Percentiles rank a stretch among this genome's conserved stretches.
Conservation (phyloP, 306 rosid genomes). For the Sphenostylis stenocarpa region DNA sequence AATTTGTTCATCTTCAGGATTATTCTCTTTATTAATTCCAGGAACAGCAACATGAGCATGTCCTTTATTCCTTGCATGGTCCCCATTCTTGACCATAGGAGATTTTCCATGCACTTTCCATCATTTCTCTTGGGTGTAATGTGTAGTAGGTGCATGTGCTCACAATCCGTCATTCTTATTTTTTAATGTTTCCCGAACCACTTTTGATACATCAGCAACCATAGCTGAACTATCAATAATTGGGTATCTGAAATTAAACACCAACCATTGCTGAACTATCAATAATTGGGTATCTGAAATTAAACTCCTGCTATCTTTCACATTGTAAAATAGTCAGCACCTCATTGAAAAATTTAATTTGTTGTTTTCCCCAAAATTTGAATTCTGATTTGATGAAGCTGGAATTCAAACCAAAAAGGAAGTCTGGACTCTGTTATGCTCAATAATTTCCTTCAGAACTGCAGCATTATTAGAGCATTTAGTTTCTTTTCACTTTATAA, state of each 20-base stretch:
- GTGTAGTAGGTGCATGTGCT: background rate
- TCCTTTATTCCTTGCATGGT: background rate
- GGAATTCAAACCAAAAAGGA: background rate
- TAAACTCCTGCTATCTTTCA: background rate
- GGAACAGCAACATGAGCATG: background rate
- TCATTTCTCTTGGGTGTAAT: background rate
- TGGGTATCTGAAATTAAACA: background rate
- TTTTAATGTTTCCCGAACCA: background rate
- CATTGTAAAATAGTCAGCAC: background rate
- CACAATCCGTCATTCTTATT: background rate
- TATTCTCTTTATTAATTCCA: background rate
- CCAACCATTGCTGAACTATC: background rate
- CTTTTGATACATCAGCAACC: background rate
- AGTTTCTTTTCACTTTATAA: background rate
- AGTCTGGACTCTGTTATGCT: background rate
- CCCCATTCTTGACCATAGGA: background rate
- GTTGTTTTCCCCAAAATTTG: background rate
- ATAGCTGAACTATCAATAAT: background rate
- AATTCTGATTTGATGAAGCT: background rate
- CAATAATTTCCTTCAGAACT: background rate
- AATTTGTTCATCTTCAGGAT: background rate
- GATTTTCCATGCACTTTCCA: background rate
- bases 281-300: background rate
- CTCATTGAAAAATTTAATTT: background rate
- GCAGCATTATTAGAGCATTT: background rate